phyloP scores from a whole-genome alignment of 2,329 filamentous ascomycete genomes.

The Catunica adiposa region DNA sequence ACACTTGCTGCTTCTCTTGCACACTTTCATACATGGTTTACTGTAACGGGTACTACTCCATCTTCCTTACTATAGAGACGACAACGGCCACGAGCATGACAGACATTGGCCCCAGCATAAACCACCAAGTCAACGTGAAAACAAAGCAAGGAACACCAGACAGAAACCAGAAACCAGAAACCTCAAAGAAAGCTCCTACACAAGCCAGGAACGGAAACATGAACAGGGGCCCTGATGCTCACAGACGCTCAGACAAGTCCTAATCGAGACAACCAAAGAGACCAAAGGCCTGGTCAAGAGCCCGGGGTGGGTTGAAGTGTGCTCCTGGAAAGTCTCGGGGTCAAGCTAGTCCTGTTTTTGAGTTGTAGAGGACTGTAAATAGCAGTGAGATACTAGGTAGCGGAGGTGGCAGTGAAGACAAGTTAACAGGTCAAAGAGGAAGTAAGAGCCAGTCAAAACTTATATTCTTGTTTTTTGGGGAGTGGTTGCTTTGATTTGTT shows the following conservation, averaged over 20 bases:
- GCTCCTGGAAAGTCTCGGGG: background rate
- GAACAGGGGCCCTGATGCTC: background rate
- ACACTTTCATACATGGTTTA: background rate
- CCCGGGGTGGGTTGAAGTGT: background rate
- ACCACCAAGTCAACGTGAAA: background rate
- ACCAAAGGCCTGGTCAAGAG: too few relatives aligned
- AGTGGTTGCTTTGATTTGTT: too few relatives aligned
- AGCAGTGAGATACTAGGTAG: too few relatives aligned
- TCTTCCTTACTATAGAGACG: too few relatives aligned
- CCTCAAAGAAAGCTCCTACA: background rate
- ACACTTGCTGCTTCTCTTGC: too few relatives aligned
- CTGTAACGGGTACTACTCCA: background rate
- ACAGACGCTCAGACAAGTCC: background rate
- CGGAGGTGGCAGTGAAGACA: too few relatives aligned
- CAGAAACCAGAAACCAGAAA: constrained; percentile 2
- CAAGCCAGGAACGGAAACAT: constrained; percentile 4
- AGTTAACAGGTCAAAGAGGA: too few relatives aligned
- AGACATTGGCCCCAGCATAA: background rate
- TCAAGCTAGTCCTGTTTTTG: too few relatives aligned
- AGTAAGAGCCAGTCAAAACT: too few relatives aligned
- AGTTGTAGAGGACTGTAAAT: too few relatives aligned
- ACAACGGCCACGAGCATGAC: background rate
- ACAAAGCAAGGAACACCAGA: background rate
- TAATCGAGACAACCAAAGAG: too few relatives aligned
- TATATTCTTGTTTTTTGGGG: too few relatives aligned